These are phyloP conservation scores for Ogataea degrootiae DNA, from an alignment of 805 yeast species.

Conservation along the genomic window DNA sequence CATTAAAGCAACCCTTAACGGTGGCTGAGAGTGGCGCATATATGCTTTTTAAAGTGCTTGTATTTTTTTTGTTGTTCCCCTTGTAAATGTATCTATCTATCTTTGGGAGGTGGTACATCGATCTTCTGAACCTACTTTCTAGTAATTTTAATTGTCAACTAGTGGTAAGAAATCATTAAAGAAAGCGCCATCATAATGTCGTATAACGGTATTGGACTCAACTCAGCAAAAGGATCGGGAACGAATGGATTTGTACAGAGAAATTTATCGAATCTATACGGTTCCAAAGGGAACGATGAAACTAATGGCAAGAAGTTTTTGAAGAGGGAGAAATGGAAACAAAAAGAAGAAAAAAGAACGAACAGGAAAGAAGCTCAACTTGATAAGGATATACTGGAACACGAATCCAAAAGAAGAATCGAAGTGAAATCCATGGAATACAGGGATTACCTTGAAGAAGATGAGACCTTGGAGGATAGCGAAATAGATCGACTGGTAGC, in stretches of 20 bases:
- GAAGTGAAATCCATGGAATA: constrained; percentile 47
- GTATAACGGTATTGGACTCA: constrained; percentile 54
- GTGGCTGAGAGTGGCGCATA: too few species aligned
- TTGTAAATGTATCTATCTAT: too few species aligned
- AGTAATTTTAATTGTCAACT: too few species aligned
- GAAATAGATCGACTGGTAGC: constrained; percentile 31
- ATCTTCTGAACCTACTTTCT: too few species aligned
- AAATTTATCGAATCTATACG: constrained; percentile 30
- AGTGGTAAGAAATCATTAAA: too few species aligned
- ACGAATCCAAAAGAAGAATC: constrained; percentile 33
- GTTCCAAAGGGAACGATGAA: constrained; percentile 18
- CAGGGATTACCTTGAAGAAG: constrained; percentile 49
- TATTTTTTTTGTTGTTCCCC: too few species aligned
- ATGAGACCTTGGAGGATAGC: constrained; percentile 32
- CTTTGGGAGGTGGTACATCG: too few species aligned
- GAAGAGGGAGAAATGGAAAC: constrained; percentile 28
- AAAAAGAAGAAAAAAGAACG: constrained; percentile 9
- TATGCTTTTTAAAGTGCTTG: too few species aligned
- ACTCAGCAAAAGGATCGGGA: constrained; percentile 55
- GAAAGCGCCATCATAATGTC: constrained; percentile 33
- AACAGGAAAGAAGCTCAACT: constrained; percentile 5
- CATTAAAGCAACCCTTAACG: too few species aligned
- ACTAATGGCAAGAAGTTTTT: constrained; percentile 34
- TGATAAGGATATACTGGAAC: constrained; percentile 30
- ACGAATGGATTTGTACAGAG: constrained; percentile 59